Base-by-base conservation (phyloP, 495 filamentous ascomycete species). In the Penicillium robsamsonii region DNA sequence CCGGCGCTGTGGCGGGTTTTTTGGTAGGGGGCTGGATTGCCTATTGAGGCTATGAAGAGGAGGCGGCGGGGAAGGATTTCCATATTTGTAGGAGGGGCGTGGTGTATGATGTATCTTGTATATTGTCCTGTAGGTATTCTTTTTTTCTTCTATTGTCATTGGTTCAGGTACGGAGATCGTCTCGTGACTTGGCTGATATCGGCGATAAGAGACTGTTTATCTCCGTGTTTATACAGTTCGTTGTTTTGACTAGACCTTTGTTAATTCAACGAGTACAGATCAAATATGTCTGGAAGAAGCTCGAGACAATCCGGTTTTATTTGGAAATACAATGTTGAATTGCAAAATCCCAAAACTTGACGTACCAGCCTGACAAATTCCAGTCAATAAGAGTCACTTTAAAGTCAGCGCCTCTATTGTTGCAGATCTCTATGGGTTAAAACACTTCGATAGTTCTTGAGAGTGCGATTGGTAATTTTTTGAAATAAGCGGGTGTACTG, bases 1-100 rank as follows among this genome's bases (percentile, higher is more conserved):
- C 90, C 91, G 33, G 90, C 87, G 53, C 83, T 89, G 72, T 96
- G 91, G 12, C 88, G 86, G n/a, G 88, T 92, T 47, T 81, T 73
- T 51, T 75, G 76, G 70, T 90, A 88, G 29, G 79, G 73, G 15
- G 76, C 66, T 37, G 72, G 84, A 62, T 92, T 92, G 54, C 88
- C 88, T 56, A 92, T 81, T 29, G 87, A 89, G 73, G 84, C 86
- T 58, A 92, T 79, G 65, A 89, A 81, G 55, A 87, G 70, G 43
- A 76, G 74, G 57, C 77, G 72, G 33, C 59, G 63, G 10, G 68
- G 69, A 24, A 47, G 45, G 4, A 27, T 10, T 0, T 47, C 45
- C 45, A 47, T 47, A 31, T 47, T 37, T n/a, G 8, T 0, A 7
- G 13, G 25, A 11, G n/a, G 45, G 27, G 40, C 15, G 29, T 29